Percentiles rank a stretch among this genome's conserved stretches.
Evolutionary conservation across 352 stramenopile species (phyloP).

Genomic region (Globisporangium lucens): DNA sequence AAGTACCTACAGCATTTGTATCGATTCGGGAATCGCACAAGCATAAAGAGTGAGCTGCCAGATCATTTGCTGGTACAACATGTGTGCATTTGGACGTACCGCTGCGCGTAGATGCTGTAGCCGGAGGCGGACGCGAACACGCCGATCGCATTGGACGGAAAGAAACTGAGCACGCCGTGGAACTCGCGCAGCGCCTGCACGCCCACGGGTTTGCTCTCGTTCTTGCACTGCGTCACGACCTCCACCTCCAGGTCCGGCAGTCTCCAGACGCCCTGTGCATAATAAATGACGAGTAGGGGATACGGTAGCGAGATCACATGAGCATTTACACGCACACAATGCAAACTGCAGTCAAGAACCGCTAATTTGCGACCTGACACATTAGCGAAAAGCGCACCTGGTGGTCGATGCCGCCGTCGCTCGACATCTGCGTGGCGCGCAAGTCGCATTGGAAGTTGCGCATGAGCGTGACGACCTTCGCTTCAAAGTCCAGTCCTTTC

Average conservation of each 20-base stretch:
- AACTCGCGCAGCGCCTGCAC: slow-evolving; percentile 73
- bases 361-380: no score
- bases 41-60: not conserved
- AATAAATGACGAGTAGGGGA: no score
- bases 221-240: slow-evolving; percentile 82
- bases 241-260: slow-evolving; percentile 60
- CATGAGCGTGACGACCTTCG: slow-evolving; percentile 57
- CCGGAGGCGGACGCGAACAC: slow-evolving; percentile 72
- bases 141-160: slow-evolving; percentile 39
- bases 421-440: slow-evolving; percentile 54
- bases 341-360: not conserved
- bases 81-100: slow-evolving; percentile 22
- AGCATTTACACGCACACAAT: not conserved
- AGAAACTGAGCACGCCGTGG: slow-evolving; percentile 59
- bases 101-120: slow-evolving; percentile 75
- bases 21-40: not conserved
- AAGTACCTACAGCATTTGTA: slow-evolving; percentile 39
- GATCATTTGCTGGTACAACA: not conserved
- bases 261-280: slow-evolving; percentile 51
- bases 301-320: not conserved
- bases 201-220: slow-evolving; percentile 63
- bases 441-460: slow-evolving; percentile 46
- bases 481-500: slow-evolving; percentile 64
- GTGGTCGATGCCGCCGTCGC: slow-evolving; percentile 76
- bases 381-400: slow-evolving; percentile 19